Percentiles rank a stretch among this genome's conserved stretches.
Evolutionary conservation across 345 rosid species (phyloP).

Genomic region (Erucastrum elatum): DNA sequence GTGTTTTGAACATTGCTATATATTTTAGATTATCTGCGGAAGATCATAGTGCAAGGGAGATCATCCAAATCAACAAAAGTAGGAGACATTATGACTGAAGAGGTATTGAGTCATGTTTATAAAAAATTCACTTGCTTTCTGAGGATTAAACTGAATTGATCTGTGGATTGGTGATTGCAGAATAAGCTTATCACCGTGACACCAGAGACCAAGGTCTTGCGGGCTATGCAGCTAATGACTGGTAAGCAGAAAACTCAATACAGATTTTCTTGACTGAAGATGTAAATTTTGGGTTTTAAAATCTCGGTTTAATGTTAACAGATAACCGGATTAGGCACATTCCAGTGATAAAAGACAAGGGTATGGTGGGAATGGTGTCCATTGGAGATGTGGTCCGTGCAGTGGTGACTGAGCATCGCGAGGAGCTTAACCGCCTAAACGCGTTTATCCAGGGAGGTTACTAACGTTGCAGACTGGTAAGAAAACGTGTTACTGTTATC

Average conservation of each 20-base stretch:
- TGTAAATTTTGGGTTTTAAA: neutral
- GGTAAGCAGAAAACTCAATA: slow-evolving; percentile 43
- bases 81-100: slow-evolving; percentile 99
- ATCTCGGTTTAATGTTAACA: slow-evolving; percentile 30
- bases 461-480: slow-evolving; percentile 42
- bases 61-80: slow-evolving; percentile 98
- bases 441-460: slow-evolving; percentile 96
- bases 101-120: slow-evolving; percentile 49
- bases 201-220: slow-evolving; percentile 87
- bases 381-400: slow-evolving; percentile 99
- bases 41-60: slow-evolving; percentile 97
- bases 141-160: neutral
- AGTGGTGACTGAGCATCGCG: slow-evolving; percentile 88
- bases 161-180: slow-evolving; percentile 40
- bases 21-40: slow-evolving; percentile 75
- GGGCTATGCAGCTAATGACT: slow-evolving; percentile 99
- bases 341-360: slow-evolving; percentile 75
- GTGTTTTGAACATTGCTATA: neutral
- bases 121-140: neutral
- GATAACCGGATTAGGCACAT: slow-evolving; percentile 97
- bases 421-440: slow-evolving; percentile 86
- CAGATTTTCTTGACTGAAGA: neutral
- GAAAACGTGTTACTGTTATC: neutral
- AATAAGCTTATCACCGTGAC: slow-evolving; percentile 93
- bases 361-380: slow-evolving; percentile 96